These are phyloP conservation scores for Rhinocladiella similis DNA, from an alignment of 2,329 filamentous ascomycete genomes.

Conservation along the genomic window DNA sequence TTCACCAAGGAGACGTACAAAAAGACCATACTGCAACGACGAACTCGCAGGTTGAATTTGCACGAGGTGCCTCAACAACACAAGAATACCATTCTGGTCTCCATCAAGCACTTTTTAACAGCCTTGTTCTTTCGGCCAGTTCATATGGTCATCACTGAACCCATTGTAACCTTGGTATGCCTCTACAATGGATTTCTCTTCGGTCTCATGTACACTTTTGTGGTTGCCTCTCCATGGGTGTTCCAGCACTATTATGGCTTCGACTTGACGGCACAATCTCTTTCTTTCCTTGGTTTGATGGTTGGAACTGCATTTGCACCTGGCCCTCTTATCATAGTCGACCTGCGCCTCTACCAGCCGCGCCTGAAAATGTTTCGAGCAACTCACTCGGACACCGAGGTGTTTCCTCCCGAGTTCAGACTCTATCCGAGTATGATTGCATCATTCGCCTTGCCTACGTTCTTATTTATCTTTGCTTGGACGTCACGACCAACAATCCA, in stretches of 20 bases:
- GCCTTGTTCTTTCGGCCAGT: slow-evolving; percentile 54
- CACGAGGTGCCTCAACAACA: slow-evolving; percentile 8
- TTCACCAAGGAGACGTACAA: slow-evolving; percentile 37
- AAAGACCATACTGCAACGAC: slow-evolving; percentile 26
- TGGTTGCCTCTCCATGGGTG: slow-evolving; percentile 81
- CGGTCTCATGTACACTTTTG: slow-evolving; percentile 77
- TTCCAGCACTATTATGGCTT: slow-evolving; percentile 49
- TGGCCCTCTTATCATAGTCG: slow-evolving; percentile 21
- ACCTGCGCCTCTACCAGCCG: slow-evolving; percentile 43
- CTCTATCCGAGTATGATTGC: slow-evolving; percentile 33
- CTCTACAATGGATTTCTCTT: slow-evolving; percentile 77
- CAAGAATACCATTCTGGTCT: slow-evolving; percentile 61
- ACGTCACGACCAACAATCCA: slow-evolving; percentile 43
- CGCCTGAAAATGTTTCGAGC: slow-evolving; percentile 36
- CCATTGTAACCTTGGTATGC: slow-evolving; percentile 68
- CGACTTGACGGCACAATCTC: slow-evolving; percentile 16
- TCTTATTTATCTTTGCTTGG: slow-evolving; percentile 72
- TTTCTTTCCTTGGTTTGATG: slow-evolving; percentile 28
- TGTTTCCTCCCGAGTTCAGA: slow-evolving; percentile 29
- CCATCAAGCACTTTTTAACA: slow-evolving; percentile 37
- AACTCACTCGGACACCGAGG: slow-evolving; percentile 1
- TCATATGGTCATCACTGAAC: slow-evolving; percentile 66
- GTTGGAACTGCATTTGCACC: slow-evolving; percentile 21
- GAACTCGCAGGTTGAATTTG: slow-evolving; percentile 14
- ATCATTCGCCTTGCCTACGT: slow-evolving; percentile 43